These are phyloP conservation scores for Candida insectalens DNA, from an alignment of 805 yeast genomes.

Conservation along the genomic window DNA sequence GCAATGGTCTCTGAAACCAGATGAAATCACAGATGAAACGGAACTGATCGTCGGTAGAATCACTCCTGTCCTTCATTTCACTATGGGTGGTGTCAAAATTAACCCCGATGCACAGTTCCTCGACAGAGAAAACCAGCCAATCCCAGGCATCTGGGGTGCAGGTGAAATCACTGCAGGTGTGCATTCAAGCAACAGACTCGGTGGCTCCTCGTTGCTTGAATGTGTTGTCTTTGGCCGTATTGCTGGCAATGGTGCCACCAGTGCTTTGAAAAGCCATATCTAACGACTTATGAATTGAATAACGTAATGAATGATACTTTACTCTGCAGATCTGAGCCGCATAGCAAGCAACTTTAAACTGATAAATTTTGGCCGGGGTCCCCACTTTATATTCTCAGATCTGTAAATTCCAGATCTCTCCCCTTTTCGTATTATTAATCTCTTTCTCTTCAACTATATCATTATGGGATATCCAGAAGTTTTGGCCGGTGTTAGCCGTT, in stretches of 20 bases:
- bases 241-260: constrained; percentile 32
- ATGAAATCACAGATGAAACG: constrained; percentile 7
- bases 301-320: too few species aligned
- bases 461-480: constrained; percentile 31
- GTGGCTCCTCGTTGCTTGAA: constrained; percentile 50
- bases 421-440: not conserved
- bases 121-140: constrained; percentile 19
- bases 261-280: constrained; percentile 2
- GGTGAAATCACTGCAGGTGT: constrained; percentile 69
- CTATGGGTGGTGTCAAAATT: constrained; percentile 61
- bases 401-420: not conserved
- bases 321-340: too few species aligned
- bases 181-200: constrained; percentile 58
- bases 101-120: constrained; percentile 33
- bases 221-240: constrained; percentile 57
- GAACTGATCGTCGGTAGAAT: constrained; percentile 40
- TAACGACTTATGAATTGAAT: too few species aligned
- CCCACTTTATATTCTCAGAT: not conserved
- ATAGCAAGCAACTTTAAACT: too few species aligned
- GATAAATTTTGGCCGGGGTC: not conserved
- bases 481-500: constrained; percentile 30
- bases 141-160: constrained; percentile 47
- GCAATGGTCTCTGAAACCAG: constrained; percentile 8
- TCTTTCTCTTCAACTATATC: not conserved
- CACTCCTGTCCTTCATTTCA: constrained; percentile 52